Percentiles rank a stretch among this genome's conserved stretches.
Conservation (phyloP, 129 eudicot species). For the Helichrysum umbraculigerum region DNA sequence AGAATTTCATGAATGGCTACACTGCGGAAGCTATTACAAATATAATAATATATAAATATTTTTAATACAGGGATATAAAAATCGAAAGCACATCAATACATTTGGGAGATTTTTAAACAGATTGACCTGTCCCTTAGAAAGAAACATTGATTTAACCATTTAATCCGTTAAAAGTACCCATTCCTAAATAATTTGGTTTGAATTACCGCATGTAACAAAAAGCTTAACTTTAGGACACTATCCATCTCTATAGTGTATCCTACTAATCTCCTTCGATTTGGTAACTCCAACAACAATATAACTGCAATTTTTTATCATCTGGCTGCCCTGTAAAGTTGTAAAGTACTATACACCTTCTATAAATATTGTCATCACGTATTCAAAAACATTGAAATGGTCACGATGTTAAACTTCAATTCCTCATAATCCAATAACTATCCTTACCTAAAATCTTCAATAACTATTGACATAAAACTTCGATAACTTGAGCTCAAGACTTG, state of each 20-base stretch:
- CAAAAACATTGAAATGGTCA: background rate
- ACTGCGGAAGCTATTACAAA: background rate
- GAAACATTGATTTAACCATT: background rate
- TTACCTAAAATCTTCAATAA: background rate
- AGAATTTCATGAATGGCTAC: background rate
- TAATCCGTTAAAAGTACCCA: background rate
- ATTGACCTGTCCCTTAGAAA: background rate
- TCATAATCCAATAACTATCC: background rate
- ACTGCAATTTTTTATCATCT: background rate
- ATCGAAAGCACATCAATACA: background rate
- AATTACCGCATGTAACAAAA: background rate
- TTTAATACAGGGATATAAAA: background rate
- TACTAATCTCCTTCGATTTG: background rate
- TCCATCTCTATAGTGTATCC: background rate
- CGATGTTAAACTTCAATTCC: background rate
- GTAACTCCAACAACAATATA: background rate
- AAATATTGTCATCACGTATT: background rate
- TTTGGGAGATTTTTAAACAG: background rate
- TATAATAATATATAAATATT: background rate
- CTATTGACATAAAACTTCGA: background rate
- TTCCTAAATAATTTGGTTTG: background rate
- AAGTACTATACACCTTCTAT: background rate
- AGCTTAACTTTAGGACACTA: background rate
- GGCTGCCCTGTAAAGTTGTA: background rate
- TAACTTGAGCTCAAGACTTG: too few species aligned